These are phyloP conservation scores for Lizonia empirigonia DNA, from an alignment of 2,329 filamentous ascomycete species.

Conservation along the genomic window DNA sequence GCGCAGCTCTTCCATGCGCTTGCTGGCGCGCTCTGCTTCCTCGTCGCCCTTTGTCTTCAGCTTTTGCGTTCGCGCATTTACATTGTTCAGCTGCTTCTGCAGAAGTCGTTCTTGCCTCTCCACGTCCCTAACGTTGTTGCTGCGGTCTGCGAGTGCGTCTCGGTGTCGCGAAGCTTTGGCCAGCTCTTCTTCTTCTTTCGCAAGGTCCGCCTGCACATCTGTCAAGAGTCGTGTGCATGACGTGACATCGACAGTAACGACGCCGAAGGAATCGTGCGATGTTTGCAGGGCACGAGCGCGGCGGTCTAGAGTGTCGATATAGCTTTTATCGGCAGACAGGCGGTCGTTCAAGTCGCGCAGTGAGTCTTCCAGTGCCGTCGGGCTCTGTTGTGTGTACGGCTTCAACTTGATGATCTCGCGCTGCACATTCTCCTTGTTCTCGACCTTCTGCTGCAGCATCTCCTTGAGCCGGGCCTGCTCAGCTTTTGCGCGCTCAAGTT, in stretches of 20 bases:
- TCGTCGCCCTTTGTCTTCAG: constrained; percentile 78
- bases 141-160: constrained; percentile 84
- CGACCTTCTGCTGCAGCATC: constrained; percentile 72
- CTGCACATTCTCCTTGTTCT: constrained; percentile 70
- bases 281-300: constrained; percentile 89
- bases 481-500: constrained; percentile 80
- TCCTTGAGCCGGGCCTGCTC: constrained; percentile 79
- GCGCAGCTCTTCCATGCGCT: constrained; percentile 88
- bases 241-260: constrained; percentile 83
- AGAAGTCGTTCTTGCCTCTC: constrained; percentile 86
- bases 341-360: constrained; percentile 82
- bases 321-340: constrained; percentile 75
- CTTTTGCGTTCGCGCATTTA: constrained; percentile 84
- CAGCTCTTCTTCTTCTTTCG: constrained; percentile 90
- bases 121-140: constrained; percentile 88
- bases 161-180: constrained; percentile 78
- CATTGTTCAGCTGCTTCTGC: constrained; percentile 81
- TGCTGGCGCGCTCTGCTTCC: constrained; percentile 80
- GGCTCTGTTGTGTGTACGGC: constrained; percentile 90
- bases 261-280: constrained; percentile 84
- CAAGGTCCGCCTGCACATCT: constrained; percentile 81
- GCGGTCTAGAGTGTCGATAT: constrained; percentile 86
- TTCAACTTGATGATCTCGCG: constrained; percentile 88
- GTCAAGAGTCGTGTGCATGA: constrained; percentile 88
- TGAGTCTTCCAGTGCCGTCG: constrained; percentile 78